Evolutionary conservation across 352 stramenopile genomes (phyloP).

Genomic region (Pythium biforme): DNA sequence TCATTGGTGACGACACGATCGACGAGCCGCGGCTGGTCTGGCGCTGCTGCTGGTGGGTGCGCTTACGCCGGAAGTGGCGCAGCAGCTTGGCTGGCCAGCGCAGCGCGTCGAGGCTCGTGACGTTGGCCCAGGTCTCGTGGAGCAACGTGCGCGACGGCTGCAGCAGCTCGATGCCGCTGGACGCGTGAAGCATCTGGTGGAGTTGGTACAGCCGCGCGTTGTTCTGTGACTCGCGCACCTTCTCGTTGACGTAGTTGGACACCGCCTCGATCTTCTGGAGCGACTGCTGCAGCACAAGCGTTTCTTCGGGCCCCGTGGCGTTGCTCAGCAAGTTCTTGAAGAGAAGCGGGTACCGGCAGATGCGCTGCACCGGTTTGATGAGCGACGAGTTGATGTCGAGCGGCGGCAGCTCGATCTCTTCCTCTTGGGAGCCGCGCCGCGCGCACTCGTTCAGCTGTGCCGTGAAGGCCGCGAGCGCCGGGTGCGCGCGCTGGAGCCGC

Average conservation of each 20-base stretch:
- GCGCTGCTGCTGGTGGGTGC: neutral
- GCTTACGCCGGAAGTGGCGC: conserved; percentile 10
- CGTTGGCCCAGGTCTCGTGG: conserved; percentile 34
- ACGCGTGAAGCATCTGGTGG: conserved; percentile 39
- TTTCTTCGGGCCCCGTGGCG: conserved; percentile 31
- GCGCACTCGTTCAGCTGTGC: conserved; percentile 28
- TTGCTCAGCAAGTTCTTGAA: conserved; percentile 48
- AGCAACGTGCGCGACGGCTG: conserved; percentile 50
- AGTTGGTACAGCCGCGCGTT: conserved; percentile 51
- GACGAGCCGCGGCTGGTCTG: conserved; percentile 3
- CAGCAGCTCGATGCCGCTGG: conserved; percentile 36
- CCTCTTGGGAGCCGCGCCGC: conserved; percentile 12
- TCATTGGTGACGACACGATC: neutral
- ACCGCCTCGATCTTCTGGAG: conserved; percentile 47
- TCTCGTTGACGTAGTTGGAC: conserved; percentile 60
- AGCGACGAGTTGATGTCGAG: conserved; percentile 56
- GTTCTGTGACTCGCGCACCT: conserved; percentile 59
- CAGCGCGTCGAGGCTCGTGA: conserved; percentile 34
- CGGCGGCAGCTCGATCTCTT: conserved; percentile 9
- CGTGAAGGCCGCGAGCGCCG: conserved; percentile 25
- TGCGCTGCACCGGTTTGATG: conserved; percentile 73
- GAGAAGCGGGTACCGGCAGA: conserved; percentile 67
- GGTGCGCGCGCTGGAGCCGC: conserved; percentile 30
- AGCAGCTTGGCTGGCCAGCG: conserved; percentile 32
- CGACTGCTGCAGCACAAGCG: conserved; percentile 33